phyloP scores from a whole-genome alignment of 2,329 filamentous ascomycete genomes.

The Ascochyta viciae-villosae region DNA sequence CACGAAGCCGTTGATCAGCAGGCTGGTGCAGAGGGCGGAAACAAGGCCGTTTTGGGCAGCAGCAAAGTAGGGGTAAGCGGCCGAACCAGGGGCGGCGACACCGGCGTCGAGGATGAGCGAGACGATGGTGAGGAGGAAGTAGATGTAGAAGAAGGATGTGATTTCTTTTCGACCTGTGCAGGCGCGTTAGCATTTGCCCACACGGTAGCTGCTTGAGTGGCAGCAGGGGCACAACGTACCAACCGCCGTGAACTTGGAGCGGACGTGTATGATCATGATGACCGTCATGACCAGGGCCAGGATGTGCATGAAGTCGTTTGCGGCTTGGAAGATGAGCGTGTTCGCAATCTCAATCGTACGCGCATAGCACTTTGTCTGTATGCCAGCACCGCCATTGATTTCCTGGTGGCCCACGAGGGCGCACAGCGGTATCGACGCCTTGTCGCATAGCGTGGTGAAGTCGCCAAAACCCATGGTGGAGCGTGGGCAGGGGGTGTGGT shows the following conservation, averaged over 20 bases:
- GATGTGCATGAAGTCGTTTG: conserved; percentile 91
- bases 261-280: conserved; percentile 95
- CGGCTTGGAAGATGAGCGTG: conserved; percentile 97
- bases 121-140: conserved; percentile 86
- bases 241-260: conserved; percentile 97
- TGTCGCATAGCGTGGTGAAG: conserved; percentile 85
- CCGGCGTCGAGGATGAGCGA: conserved; percentile 93
- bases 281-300: conserved; percentile 89
- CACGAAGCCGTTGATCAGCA: conserved; percentile 97
- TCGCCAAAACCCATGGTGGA: conserved; percentile 82
- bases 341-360: conserved; percentile 96
- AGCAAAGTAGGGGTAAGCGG: conserved; percentile 88
- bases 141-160: conserved; percentile 95
- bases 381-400: conserved; percentile 73
- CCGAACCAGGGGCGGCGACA: conserved; percentile 82
- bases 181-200: conserved; percentile 22
- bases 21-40: conserved; percentile 84
- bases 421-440: conserved; percentile 86
- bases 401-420: conserved; percentile 78
- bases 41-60: conserved; percentile 84
- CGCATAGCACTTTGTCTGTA: conserved; percentile 90
- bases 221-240: conserved; percentile 72
- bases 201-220: conserved; percentile 33
- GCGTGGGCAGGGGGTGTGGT: conserved; percentile 9
- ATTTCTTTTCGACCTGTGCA: conserved; percentile 69